phyloP scores from a whole-genome alignment of 768 basidiomycete genomes.

The Mycena rosella region DNA sequence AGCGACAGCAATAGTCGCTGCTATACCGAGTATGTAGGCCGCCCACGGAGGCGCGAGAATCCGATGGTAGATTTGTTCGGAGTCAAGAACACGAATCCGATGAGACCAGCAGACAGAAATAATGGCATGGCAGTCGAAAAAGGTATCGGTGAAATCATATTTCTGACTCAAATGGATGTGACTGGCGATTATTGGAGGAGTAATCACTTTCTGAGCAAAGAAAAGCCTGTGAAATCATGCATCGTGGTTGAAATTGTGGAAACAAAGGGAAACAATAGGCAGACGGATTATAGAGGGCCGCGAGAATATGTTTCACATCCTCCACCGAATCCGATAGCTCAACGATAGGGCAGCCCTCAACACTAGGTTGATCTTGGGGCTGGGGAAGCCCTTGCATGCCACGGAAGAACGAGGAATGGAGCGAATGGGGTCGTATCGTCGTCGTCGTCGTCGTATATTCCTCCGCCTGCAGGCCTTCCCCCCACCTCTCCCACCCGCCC shows the following conservation, averaged over 20 bases:
- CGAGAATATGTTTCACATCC: background rate
- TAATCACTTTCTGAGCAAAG: conserved; percentile 1
- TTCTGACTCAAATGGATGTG: conserved; percentile 17
- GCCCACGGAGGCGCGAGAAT: too few relatives aligned
- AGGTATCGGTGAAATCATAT: conserved; percentile 26
- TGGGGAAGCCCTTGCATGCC: background rate
- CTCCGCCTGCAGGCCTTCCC: too few relatives aligned
- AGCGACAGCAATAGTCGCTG: too few relatives aligned
- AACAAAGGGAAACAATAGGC: too few relatives aligned
- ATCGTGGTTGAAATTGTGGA: background rate
- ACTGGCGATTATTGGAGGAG: conserved; percentile 6
- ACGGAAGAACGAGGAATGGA: background rate
- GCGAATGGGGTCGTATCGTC: too few relatives aligned
- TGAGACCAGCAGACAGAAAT: too few relatives aligned
- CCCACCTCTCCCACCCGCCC: too few relatives aligned
- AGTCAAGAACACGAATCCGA: too few relatives aligned
- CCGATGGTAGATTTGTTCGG: too few relatives aligned
- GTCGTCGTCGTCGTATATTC: too few relatives aligned
- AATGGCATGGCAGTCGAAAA: too few relatives aligned
- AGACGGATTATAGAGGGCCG: background rate
- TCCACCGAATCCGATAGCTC: background rate
- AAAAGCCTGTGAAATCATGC: conserved; percentile 3
- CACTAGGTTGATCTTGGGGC: background rate
- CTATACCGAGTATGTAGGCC: too few relatives aligned
- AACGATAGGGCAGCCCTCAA: background rate